Conservation (phyloP, 208 protist genomes). For the Trypanosoma caninum region DNA sequence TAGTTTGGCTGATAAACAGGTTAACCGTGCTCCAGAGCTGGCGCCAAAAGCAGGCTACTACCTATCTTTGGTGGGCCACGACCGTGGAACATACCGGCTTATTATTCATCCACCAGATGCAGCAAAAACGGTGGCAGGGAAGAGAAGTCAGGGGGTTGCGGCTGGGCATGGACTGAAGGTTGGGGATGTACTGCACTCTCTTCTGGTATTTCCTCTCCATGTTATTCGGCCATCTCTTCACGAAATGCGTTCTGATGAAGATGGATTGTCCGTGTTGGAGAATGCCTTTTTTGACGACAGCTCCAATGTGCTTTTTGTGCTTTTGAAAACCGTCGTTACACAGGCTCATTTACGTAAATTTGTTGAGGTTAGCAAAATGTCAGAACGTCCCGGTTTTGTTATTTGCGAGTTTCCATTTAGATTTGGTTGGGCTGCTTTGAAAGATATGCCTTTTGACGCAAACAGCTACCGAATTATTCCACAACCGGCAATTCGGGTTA, state of each 20-base stretch:
- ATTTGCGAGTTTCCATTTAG: conserved; percentile 48
- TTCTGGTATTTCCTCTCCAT: conserved; percentile 75
- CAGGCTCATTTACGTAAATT: conserved; percentile 25
- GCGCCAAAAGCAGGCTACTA: conserved; percentile 21
- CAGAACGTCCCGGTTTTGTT: conserved; percentile 24
- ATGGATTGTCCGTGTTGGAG: conserved; percentile 37
- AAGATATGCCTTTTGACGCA: conserved; percentile 65
- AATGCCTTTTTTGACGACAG: conserved; percentile 49
- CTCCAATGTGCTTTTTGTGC: conserved; percentile 61
- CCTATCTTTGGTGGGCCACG: conserved; percentile 20
- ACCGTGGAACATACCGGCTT: conserved; percentile 22
- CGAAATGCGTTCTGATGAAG: conserved; percentile 45
- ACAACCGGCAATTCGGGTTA: conserved; percentile 58
- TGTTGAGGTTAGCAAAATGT: background rate
- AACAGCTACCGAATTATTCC: conserved; percentile 72
- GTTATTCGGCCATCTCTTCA: conserved; percentile 56
- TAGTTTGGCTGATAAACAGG: background rate
- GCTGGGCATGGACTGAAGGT: conserved; percentile 17
- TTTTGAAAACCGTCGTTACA: conserved; percentile 50
- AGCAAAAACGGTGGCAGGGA: background rate
- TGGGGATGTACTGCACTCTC: conserved; percentile 48
- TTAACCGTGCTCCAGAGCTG: background rate
- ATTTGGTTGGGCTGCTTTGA: conserved; percentile 61
- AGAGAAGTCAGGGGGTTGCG: background rate
- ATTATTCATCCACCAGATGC: conserved; percentile 9